phyloP scores from a whole-genome alignment of 129 eudicot species.

The Tagetes erecta region DNA sequence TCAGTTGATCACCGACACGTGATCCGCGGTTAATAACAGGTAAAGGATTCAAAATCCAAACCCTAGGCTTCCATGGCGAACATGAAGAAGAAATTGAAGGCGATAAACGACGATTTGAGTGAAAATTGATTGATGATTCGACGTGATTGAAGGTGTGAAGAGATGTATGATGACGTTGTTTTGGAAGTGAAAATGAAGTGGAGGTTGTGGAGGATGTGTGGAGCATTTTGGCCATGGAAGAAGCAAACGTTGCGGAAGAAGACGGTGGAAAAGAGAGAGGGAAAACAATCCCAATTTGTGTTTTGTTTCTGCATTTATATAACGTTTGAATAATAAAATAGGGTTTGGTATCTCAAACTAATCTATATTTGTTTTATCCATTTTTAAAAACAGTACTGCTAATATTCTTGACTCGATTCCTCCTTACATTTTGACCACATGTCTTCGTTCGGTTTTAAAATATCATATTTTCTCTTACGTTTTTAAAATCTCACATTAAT shows the following conservation, averaged over 20 bases:
- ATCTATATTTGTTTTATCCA: neutral
- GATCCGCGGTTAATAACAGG: constrained; percentile 40
- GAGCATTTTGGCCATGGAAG: constrained; percentile 54
- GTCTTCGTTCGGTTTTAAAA: too few species aligned
- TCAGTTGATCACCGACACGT: constrained; percentile 37
- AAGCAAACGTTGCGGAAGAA: neutral
- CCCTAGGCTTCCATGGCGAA: constrained; percentile 28
- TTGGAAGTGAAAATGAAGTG: constrained; percentile 44
- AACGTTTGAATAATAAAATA: neutral
- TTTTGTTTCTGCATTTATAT: neutral
- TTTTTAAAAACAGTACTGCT: neutral
- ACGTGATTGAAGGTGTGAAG: constrained; percentile 36
- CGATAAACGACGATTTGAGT: constrained; percentile 24
- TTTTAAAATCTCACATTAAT: too few species aligned
- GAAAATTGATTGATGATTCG: constrained; percentile 12
- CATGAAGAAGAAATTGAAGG: constrained; percentile 38
- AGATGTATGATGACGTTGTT: constrained; percentile 23
- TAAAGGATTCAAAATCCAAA: constrained; percentile 42
- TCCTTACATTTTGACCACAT: too few species aligned
- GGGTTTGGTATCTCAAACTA: neutral
- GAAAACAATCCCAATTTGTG: constrained; percentile 23
- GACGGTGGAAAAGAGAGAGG: constrained; percentile 29
- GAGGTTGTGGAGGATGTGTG: constrained; percentile 45
- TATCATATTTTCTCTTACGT: too few species aligned
- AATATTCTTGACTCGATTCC: neutral